phyloP scores from a whole-genome alignment of 805 yeast genomes.

The Tetrapisispora arboricola region DNA sequence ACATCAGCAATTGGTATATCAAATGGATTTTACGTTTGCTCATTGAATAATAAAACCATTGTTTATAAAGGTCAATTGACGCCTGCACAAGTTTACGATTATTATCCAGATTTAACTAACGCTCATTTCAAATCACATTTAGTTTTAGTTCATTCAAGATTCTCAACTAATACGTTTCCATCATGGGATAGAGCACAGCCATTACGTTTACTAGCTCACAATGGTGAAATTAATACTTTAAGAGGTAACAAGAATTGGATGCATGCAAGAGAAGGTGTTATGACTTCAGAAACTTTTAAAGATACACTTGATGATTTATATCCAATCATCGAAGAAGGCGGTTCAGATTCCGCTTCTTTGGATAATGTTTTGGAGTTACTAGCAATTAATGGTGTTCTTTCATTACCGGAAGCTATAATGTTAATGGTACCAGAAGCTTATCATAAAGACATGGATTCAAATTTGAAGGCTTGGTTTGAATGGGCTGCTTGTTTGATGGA shows the following conservation, averaged over 20 bases:
- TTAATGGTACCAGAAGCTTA: conserved; percentile 95
- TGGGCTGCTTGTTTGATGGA: conserved; percentile 99
- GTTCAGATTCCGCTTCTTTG: conserved; percentile 96
- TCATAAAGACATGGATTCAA: conserved; percentile 94
- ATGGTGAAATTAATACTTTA: conserved; percentile 95
- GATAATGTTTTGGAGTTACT: conserved; percentile 91
- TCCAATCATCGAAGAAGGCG: conserved; percentile 97
- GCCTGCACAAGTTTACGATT: conserved; percentile 90
- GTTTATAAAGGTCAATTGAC: conserved; percentile 97
- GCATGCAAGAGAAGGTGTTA: conserved; percentile 97
- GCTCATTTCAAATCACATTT: conserved; percentile 91
- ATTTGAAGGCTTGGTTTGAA: conserved; percentile 89
- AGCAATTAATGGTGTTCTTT: conserved; percentile 81
- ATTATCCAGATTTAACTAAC: conserved; percentile 85
- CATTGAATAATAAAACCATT: conserved; percentile 76
- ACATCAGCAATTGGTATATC: conserved; percentile 87
- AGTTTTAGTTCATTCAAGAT: conserved; percentile 93
- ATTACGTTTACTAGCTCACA: conserved; percentile 92
- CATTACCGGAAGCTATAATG: conserved; percentile 96
- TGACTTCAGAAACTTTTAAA: conserved; percentile 79
- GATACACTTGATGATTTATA: conserved; percentile 83
- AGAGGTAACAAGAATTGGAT: conserved; percentile 99
- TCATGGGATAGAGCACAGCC: conserved; percentile 99
- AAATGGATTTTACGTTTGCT: conserved; percentile 96
- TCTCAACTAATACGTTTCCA: conserved; percentile 96